Evolutionary conservation across 1,284 basidiomycete species (phyloP), one percentile per base, ranked within the genome.

Genomic region (Agroathelia rolfsii): DNA sequence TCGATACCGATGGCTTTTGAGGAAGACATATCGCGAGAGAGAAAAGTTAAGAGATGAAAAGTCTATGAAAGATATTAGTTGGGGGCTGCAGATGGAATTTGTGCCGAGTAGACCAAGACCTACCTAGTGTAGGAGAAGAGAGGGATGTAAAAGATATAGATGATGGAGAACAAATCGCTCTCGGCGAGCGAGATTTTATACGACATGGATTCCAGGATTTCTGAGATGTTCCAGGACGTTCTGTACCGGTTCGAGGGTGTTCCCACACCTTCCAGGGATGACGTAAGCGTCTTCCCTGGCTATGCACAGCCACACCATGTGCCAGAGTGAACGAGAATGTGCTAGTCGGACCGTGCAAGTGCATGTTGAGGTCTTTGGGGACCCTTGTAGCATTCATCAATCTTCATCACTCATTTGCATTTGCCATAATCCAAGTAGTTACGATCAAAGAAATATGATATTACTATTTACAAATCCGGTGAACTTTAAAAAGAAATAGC

Each of bases 1-100:
- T 88, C 84, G 57, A 94, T 93, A 65, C 89, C 90, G 59, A 93
- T 76, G 47, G 88, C 89, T 77, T 92, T 93, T 56, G 72, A 64
- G 16, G 66, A 61, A 43, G 74, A 59, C 69, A 76, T 65, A 31
- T 29, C 35, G 27, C 33, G 30, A 45, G 39, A 32, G 30, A 31
- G 43, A 34, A 19, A 41, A 43, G 41, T 37, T 22, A 38, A 40
- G 32, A 41, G 41, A 32, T 37, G 38, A 29, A 37, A 36, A 21
- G 20, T 23, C 34, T 37, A 30, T 40, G 37, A 29, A 34, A 37
- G 36, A 31, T 25, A 37, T 31, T 30, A 31, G 18, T 32, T 16
- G n/a, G n/a, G n/a, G n/a, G n/a, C n/a, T n/a, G n/a, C n/a, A n/a
- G n/a, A n/a, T n/a, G n/a, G n/a, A n/a, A n/a, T n/a, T n/a, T n/a